A percentile compares a stretch with the other conserved stretches of the same genome.
Conservation (phyloP, 768 basidiomycete genomes). For the Boletus vinaceobasis region DNA sequence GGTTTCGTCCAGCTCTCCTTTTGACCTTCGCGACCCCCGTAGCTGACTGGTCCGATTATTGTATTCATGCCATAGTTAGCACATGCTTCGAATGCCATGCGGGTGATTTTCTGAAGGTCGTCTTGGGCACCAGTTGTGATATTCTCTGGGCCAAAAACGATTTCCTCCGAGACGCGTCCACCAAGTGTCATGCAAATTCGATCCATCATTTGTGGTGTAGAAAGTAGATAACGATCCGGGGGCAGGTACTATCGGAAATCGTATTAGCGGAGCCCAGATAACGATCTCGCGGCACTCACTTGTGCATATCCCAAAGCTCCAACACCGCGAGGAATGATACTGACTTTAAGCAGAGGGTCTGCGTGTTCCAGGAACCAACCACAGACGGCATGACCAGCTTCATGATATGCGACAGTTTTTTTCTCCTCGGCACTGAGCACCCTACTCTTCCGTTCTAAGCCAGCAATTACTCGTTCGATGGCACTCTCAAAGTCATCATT, state of each 20-base stretch:
- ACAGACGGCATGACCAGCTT: conserved; percentile 97
- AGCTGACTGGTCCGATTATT: conserved; percentile 92
- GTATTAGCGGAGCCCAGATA: conserved; percentile 7
- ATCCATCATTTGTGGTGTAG: conserved; percentile 91
- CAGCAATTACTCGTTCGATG: conserved; percentile 97
- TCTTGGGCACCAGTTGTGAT: conserved; percentile 99
- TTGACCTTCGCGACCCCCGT: conserved; percentile 82
- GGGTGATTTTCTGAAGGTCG: conserved; percentile 95
- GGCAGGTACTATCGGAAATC: conserved; percentile 69
- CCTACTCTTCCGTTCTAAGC: conserved; percentile 92
- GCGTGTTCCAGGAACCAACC: conserved; percentile 99
- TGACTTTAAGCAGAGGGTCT: conserved; percentile 94
- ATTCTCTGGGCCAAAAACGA: conserved; percentile 88
- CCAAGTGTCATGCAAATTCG: conserved; percentile 99
- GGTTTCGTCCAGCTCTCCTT: conserved; percentile 94
- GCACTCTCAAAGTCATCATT: conserved; percentile 93
- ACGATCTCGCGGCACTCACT: conserved; percentile 39
- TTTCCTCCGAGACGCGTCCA: conserved; percentile 96
- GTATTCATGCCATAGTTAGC: conserved; percentile 98
- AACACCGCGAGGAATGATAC: conserved; percentile 95
- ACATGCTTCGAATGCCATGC: conserved; percentile 95
- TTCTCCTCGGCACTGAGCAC: conserved; percentile 95
- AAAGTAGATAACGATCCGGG: conserved; percentile 92
- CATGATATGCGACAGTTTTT: conserved; percentile 98
- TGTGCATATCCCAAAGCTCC: conserved; percentile 97